A percentile compares a stretch with the other conserved stretches of the same genome.
phyloP scores from a whole-genome alignment of 1,284 basidiomycete species.

The Schizopora paradoxa region DNA sequence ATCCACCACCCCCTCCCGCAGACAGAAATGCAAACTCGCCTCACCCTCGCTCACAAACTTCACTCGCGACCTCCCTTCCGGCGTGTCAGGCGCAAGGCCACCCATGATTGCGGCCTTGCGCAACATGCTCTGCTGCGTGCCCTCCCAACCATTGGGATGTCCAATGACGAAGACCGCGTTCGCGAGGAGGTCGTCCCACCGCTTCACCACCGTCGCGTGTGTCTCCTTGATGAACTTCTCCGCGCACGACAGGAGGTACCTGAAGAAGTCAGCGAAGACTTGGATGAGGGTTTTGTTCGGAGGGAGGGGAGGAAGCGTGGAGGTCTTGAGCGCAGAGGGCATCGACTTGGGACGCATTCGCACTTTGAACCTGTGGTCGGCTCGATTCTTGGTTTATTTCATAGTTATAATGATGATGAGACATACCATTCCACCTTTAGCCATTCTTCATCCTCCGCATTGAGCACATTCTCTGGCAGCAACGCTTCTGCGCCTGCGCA shows the following conservation, averaged over 20 bases:
- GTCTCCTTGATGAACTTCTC: slow-evolving; percentile 44
- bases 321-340: slow-evolving; percentile 21
- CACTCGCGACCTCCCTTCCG: slow-evolving; percentile 30
- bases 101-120: slow-evolving; percentile 35
- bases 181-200: slow-evolving; percentile 33
- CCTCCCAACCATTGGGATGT: slow-evolving; percentile 28
- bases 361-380: slow-evolving; percentile 49
- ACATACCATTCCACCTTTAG: slow-evolving; percentile 65
- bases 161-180: slow-evolving; percentile 3
- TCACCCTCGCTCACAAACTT: slow-evolving; percentile 47
- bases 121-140: slow-evolving; percentile 35
- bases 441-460: slow-evolving; percentile 73
- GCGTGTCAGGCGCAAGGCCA: slow-evolving; percentile 24
- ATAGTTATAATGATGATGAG: slow-evolving; percentile 7
- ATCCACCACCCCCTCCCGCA: slow-evolving; percentile 28
- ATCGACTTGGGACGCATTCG: slow-evolving; percentile 41
- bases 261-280: slow-evolving; percentile 49
- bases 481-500: slow-evolving; percentile 75
- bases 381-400: too few species aligned
- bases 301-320: slow-evolving; percentile 41
- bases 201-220: slow-evolving; percentile 35
- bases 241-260: slow-evolving; percentile 43
- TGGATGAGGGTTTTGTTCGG: slow-evolving; percentile 39
- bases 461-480: slow-evolving; percentile 43
- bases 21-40: slow-evolving; percentile 43